A percentile compares a stretch with the other conserved stretches of the same genome.
These are phyloP conservation scores for Agrocybe chaxingu DNA, from an alignment of 768 basidiomycete species.

Conservation along the genomic window DNA sequence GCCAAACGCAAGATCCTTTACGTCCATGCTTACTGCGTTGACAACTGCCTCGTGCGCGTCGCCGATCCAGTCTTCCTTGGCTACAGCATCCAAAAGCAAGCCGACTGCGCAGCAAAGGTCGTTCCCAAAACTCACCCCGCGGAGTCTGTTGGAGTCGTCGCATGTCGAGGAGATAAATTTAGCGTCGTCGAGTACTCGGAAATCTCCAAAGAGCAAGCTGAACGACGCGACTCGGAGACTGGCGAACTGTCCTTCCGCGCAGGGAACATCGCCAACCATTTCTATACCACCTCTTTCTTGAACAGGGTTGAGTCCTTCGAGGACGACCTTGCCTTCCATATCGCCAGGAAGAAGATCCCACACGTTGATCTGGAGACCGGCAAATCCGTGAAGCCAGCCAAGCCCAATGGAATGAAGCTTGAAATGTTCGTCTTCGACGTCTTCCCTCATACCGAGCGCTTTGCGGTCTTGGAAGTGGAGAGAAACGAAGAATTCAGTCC, in stretches of 20 bases:
- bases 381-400: constrained; percentile 68
- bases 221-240: constrained; percentile 60
- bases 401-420: constrained; percentile 99
- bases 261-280: constrained; percentile 97
- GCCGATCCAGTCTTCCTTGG: constrained; percentile 98
- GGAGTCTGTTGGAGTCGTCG: constrained; percentile 95
- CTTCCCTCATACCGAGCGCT: constrained; percentile 83
- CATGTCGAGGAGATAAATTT: constrained; percentile 76
- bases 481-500: constrained; percentile 93
- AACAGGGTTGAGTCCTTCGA: constrained; percentile 79
- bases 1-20: constrained; percentile 73
- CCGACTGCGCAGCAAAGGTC: constrained; percentile 94
- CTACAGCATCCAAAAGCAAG: constrained; percentile 83
- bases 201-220: constrained; percentile 84
- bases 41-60: constrained; percentile 97
- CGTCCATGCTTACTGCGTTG: constrained; percentile 95
- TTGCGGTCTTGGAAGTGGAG: constrained; percentile 86
- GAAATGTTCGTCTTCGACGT: constrained; percentile 99
- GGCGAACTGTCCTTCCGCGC: constrained; percentile 89
- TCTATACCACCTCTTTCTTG: constrained; percentile 89
- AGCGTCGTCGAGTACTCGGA: constrained; percentile 98
- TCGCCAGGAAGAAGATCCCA: constrained; percentile 96
- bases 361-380: constrained; percentile 72
- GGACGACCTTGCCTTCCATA: constrained; percentile 90
- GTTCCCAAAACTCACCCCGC: constrained; percentile 84